phyloP scores from a whole-genome alignment of 306 rosid genomes.

The Prunus mongolica region DNA sequence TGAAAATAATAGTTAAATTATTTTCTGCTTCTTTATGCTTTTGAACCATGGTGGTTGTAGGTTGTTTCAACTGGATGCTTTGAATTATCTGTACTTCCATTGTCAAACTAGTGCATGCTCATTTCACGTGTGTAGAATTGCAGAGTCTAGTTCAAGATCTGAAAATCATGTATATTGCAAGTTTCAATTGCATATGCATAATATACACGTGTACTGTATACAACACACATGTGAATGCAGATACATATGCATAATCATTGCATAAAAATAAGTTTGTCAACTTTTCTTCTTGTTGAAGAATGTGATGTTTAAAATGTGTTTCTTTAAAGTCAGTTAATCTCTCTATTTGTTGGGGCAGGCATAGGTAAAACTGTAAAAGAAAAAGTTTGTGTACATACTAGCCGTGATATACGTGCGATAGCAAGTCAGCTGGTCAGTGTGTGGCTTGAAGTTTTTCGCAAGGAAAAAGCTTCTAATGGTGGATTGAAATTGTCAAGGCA shows the following conservation, averaged over 20 bases:
- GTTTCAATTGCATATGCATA: too few relatives aligned
- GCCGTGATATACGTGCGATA: constrained; percentile 98
- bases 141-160: background rate
- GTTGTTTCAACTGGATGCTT: background rate
- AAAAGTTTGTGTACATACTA: constrained; percentile 98
- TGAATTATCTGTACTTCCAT: background rate
- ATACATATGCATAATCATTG: too few relatives aligned
- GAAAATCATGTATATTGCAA: background rate
- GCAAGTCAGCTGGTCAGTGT: constrained; percentile 96
- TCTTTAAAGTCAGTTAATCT: constrained; percentile 13
- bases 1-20: background rate
- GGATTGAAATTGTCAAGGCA: constrained; percentile 68
- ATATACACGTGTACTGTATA: background rate
- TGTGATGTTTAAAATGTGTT: background rate
- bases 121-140: background rate
- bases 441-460: constrained; percentile 98
- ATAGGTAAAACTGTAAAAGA: constrained; percentile 96
- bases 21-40: background rate
- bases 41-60: background rate
- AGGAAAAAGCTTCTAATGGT: constrained; percentile 85
- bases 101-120: background rate
- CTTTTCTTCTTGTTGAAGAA: background rate
- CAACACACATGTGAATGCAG: background rate
- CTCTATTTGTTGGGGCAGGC: constrained; percentile 53
- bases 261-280: background rate